Conservation (phyloP, 1,284 basidiomycete species). For the Moniliophthora roreri region DNA sequence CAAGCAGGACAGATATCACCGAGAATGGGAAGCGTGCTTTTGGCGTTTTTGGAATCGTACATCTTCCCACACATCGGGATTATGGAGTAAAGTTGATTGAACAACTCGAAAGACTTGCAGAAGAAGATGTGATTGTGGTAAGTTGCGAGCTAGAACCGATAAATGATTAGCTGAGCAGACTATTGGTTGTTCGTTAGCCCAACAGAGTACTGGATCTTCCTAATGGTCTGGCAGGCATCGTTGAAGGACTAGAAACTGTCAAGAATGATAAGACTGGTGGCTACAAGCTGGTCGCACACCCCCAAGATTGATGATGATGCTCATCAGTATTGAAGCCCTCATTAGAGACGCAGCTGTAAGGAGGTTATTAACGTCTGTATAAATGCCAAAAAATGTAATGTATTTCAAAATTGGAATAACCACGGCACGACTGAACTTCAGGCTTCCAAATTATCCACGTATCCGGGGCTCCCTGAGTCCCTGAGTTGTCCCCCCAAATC, state of each 20-base stretch:
- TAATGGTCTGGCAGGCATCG: conserved; percentile 16
- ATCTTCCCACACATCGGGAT: background rate
- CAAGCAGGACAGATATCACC: conserved; percentile 7
- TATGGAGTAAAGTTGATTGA: conserved; percentile 14
- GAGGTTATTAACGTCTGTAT: too few species aligned
- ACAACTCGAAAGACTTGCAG: conserved; percentile 12
- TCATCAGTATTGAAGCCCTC: too few species aligned
- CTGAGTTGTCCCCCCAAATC: too few species aligned
- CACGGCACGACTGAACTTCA: too few species aligned
- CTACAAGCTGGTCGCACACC: conserved; percentile 12
- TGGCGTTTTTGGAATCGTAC: background rate
- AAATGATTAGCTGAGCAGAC: conserved; percentile 10
- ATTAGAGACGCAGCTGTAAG: too few species aligned
- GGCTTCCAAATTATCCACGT: too few species aligned
- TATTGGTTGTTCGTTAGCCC: conserved; percentile 13
- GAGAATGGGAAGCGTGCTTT: background rate
- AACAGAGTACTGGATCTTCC: conserved; percentile 11
- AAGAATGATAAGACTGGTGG: conserved; percentile 14
- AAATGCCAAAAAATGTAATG: too few species aligned
- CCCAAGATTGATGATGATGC: too few species aligned
- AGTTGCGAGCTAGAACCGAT: conserved; percentile 2
- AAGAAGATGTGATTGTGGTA: conserved; percentile 20
- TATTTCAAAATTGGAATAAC: too few species aligned
- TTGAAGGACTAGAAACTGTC: conserved; percentile 12
- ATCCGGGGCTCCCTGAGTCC: too few species aligned